Evolutionary conservation across 2,329 filamentous ascomycete genomes (phyloP).

Genomic region (Hypoxylon sp.): DNA sequence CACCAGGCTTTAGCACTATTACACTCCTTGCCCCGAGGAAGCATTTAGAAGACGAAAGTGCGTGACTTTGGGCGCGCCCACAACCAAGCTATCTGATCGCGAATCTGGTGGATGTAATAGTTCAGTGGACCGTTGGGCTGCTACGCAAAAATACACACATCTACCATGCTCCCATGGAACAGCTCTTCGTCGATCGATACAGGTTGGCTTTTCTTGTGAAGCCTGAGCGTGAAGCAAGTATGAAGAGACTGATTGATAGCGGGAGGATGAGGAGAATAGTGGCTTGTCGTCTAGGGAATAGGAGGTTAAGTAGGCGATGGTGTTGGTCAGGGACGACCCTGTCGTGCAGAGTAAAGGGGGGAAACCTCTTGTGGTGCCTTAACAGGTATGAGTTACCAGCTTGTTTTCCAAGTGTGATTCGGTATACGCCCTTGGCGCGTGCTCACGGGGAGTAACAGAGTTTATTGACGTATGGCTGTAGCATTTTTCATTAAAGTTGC

Average conservation of each 20-base stretch:
- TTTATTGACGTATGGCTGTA: neutral
- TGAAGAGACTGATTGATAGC: conserved; percentile 29
- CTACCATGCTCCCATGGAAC: conserved; percentile 38
- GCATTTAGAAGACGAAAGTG: conserved; percentile 26
- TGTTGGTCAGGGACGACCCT: neutral
- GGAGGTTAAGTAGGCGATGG: conserved; percentile 11
- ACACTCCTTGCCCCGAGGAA: conserved; percentile 53
- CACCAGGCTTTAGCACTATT: conserved; percentile 57
- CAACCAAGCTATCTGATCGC: conserved; percentile 49
- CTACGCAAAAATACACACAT: conserved; percentile 49
- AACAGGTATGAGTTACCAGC: neutral
- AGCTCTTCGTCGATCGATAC: conserved; percentile 46
- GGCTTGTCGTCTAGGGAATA: conserved; percentile 5
- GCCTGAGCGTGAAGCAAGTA: conserved; percentile 40
- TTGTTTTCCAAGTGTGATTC: neutral
- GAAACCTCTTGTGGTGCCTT: neutral
- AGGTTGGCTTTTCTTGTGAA: conserved; percentile 32
- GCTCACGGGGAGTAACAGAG: neutral
- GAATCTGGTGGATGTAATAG: conserved; percentile 48
- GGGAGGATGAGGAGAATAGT: conserved; percentile 4
- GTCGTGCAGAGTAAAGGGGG: conserved; percentile 5
- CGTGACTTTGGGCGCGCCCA: conserved; percentile 48
- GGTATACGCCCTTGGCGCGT: neutral
- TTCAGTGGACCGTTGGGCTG: conserved; percentile 47
- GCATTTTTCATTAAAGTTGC: neutral